Evolutionary conservation across 768 basidiomycete species (phyloP).

Genomic region (Amylocystis lapponica): DNA sequence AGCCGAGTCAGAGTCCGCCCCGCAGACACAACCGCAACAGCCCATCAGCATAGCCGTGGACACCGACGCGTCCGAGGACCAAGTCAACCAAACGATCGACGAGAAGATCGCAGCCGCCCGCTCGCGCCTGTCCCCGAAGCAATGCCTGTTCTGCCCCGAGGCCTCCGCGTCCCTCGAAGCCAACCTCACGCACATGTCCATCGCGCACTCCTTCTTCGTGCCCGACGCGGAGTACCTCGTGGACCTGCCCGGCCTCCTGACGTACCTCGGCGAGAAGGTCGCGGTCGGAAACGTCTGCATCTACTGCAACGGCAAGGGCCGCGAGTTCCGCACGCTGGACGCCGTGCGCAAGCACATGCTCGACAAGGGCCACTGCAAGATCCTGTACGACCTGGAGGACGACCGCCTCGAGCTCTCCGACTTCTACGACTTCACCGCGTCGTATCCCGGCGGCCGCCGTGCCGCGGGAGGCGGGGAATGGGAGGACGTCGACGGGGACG

Average conservation of each 20-base stretch:
- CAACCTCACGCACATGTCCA: slow-evolving; percentile 85
- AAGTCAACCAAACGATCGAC: slow-evolving; percentile 54
- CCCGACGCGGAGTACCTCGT: slow-evolving; percentile 90
- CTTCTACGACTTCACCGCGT: slow-evolving; percentile 85
- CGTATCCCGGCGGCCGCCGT: slow-evolving; percentile 50
- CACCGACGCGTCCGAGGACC: slow-evolving; percentile 39
- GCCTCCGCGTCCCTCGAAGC: slow-evolving; percentile 47
- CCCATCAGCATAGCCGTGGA: slow-evolving; percentile 19
- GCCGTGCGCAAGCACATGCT: slow-evolving; percentile 94
- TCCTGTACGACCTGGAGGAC: slow-evolving; percentile 77
- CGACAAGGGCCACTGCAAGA: slow-evolving; percentile 95
- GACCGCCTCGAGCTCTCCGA: slow-evolving; percentile 88
- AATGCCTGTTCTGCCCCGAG: slow-evolving; percentile 83
- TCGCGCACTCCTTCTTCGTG: slow-evolving; percentile 87
- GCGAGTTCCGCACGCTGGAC: slow-evolving; percentile 77
- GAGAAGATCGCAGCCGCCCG: slow-evolving; percentile 70
- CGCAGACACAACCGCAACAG: slow-evolving; percentile 6
- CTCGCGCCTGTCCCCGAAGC: slow-evolving; percentile 49
- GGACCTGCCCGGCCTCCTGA: slow-evolving; percentile 75
- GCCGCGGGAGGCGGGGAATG: slow-evolving; percentile 7
- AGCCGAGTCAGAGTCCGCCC: slow-evolving; percentile 16
- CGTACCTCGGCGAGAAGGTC: slow-evolving; percentile 89
- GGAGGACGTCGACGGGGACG: slow-evolving; percentile 31
- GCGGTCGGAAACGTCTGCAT: slow-evolving; percentile 92
- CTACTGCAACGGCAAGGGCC: slow-evolving; percentile 77